Evolutionary conservation across 2,329 filamentous ascomycete species (phyloP), one percentile per base, ranked within the genome.

Genomic region (Trichoderma gracile): DNA sequence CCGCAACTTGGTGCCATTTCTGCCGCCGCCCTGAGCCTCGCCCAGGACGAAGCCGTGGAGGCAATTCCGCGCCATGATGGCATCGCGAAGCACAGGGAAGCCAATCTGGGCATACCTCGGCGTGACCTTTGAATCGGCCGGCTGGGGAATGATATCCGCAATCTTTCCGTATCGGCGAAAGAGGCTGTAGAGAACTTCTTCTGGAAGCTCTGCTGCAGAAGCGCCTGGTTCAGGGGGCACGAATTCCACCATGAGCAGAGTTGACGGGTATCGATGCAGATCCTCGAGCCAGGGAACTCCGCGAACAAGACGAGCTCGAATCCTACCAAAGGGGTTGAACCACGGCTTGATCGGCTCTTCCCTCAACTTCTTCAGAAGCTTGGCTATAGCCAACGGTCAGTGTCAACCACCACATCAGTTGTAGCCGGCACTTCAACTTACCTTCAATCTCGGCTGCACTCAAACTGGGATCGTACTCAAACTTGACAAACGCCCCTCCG

Each of bases 271-370:
- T 7, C 93, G 86, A 69, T 92, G 90, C 30, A 99, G 79, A 73
- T 99, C 95, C 73, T 98, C 95, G 3, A 98, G 84, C 95, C 95
- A 99, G 0, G 95, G 95, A 23, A 88, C 86, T 10, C 95, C 95
- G 63, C 86, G 82, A 2, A 99, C 95, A 7, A 93, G 79, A 25
- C 87, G 87, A 3, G 88, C 87, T 55, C 86, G 84, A 64, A 96
- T 88, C 15, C 84, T 79, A 23, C 86, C 83, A 68, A 97, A 89
- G 0, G 93, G 93, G 69, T 89, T 96, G 80, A 95, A 97, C 91
- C 93, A 96, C 3, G 94, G 93, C 66, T 88, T 91, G 43, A 96
- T 85, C 0, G 89, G 89, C 17, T 88, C 83, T 66, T 92, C 81
- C 64, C 84, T 79, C 1, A 98, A 80, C 68, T 89, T 83, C 38